Base-by-base conservation (phyloP, 2,329 filamentous ascomycete species). In the Aureobasidium sp. region DNA sequence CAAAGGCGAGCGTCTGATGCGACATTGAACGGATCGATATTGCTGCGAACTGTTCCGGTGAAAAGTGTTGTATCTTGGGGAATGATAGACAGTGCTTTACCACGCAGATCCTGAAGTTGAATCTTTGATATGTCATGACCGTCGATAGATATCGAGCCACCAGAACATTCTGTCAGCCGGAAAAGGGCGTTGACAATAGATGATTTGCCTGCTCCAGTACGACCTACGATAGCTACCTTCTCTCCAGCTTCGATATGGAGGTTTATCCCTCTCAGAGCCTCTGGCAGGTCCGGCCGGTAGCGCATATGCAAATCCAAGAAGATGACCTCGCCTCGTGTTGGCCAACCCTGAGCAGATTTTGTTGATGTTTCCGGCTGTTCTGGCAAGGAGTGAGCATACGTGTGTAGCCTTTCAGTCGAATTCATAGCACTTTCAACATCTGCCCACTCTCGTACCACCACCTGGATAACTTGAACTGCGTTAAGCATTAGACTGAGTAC, bases 341-440 rank as follows among this genome's bases (percentile, higher is more conserved):
- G 94, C 94, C 94, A 99, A 24, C 81, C 82, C 1, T 84, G 77
- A 20, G 85, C 84, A 3, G 96, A 84, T 5, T 92, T 84, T 39
- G 62, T 44, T 36, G 90, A 87, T 69, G 92, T 89, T 1, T 92
- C 80, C 0, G 92, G 90, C 0, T 92, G 90, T 74, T 97, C 94
- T 65, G 96, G 91, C 4, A 99, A 83, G 67, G 90, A 76, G 0
- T 85, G 90, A 60, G 90, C 92, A 72, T 97, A 97, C 77, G 96
- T 91, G 72, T 92, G 86, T 36, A 97, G 81, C 53, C 94, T 87
- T 76, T 97, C 93, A 0, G 95, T 94, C 0, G 92, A 87, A 73
- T 97, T 97, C 93, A 97, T 97, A 71, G 92, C 91, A 76, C 97
- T 97, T 75, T 97, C 93, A 9, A 97, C 91, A 74, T 97, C 93